Base-by-base conservation (phyloP, 257 asterid species). In the Lantana camara region DNA sequence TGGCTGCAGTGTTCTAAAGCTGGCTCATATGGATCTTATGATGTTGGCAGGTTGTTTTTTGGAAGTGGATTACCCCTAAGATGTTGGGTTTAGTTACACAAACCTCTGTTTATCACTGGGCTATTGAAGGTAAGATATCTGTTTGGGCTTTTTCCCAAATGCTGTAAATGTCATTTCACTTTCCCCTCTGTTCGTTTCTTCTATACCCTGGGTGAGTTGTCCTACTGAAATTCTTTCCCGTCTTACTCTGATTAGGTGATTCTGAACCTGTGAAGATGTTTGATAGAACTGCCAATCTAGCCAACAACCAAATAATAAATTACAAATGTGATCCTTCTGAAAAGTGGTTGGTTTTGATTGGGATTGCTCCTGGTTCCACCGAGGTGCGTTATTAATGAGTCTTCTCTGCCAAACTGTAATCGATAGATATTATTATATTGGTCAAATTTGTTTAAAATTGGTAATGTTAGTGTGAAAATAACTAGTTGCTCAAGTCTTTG, bases 281-380 rank as follows among this genome's bases (percentile, higher is more conserved):
- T 72, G 99, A 94, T 66, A 88, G 99, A 83, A 80, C 98, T 8
- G 96, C 96, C 71, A 94, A 90, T 77, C 77, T 90, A 60, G 76
- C 96, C 57, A 94, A 80, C 89, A 90, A 94, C 66, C 98, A 90
- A 75, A 88, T 94, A 54, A 94, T 90, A 74, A 94, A 90, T 77
- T 94, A 94, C 75, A 80, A 91, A 62, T 90, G 99, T 8, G 99
- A 94, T 68, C 96, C 98, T 72, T 81, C 99, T 63, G 99, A 90
- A 77, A 90, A 94, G 76, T 94, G 98, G 98, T 75, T 94, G 98
- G 96, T 90, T 73, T 74, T 94, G 85, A 85, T 90, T 71, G 99
- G 99, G 41, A 90, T 88, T 56, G 98, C 98, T 62, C 98, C 98
- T 72, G 99, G 99, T 62, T 84, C 96, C 21, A 77, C 98, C 0